Conservation (phyloP, 2,329 filamentous ascomycete genomes). For the Aspergillus fijiensis region DNA sequence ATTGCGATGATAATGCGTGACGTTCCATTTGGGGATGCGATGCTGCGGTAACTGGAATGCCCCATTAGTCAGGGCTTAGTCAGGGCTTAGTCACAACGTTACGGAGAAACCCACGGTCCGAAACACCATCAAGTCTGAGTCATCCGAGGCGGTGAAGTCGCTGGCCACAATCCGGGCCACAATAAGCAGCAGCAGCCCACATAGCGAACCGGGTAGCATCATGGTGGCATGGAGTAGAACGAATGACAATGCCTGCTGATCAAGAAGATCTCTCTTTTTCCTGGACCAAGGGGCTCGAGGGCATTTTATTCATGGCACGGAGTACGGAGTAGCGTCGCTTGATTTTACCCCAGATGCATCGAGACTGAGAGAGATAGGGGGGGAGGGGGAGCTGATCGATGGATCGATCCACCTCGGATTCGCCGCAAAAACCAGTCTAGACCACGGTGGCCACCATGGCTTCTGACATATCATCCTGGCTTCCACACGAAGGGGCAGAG, state of each 20-base stretch:
- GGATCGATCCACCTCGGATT: too few species aligned
- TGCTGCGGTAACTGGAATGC: not conserved
- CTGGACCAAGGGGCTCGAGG: not conserved
- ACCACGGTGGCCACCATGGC: too few species aligned
- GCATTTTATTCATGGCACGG: not conserved
- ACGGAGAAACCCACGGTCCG: not conserved
- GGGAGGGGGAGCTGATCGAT: not conserved
- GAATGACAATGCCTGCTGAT: too few species aligned
- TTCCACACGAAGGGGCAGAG: too few species aligned
- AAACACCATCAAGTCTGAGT: not conserved
- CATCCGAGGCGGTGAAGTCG: not conserved
- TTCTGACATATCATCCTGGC: too few species aligned
- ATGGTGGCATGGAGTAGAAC: not conserved
- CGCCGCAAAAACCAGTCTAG: too few species aligned
- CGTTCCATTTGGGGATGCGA: constrained; percentile 5
- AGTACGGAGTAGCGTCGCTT: not conserved
- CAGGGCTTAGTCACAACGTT: not conserved
- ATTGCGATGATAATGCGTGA: constrained; percentile 6
- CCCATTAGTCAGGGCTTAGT: not conserved
- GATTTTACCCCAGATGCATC: not conserved
- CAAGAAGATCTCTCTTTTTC: too few species aligned
- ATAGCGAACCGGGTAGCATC: not conserved
- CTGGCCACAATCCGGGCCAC: not conserved
- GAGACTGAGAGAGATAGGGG: not conserved
- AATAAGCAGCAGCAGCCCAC: not conserved